A percentile compares a stretch with the other conserved stretches of the same genome.
phyloP scores from a whole-genome alignment of 306 rosid genomes.

The Quercus bicolor region DNA sequence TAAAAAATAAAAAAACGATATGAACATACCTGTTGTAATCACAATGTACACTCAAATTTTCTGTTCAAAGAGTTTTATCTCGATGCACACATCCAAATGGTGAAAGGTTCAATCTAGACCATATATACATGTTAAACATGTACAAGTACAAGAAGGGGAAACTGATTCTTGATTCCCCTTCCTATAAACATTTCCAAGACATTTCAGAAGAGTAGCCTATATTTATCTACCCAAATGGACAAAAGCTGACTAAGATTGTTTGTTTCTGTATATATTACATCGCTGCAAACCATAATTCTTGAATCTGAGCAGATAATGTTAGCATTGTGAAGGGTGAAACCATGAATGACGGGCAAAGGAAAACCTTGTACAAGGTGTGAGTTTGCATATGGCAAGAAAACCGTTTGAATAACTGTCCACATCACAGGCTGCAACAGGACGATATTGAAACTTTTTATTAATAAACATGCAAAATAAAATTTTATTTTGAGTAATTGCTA shows the following conservation, averaged over 20 bases:
- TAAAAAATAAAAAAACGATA: not conserved
- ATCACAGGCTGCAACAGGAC: constrained; percentile 62
- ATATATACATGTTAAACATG: not conserved
- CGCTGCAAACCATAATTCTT: constrained; percentile 63
- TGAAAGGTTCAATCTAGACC: not conserved
- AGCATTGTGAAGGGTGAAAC: constrained; percentile 61
- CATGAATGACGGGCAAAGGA: constrained; percentile 73
- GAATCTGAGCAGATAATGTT: constrained; percentile 57
- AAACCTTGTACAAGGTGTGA: constrained; percentile 63
- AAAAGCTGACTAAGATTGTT: constrained; percentile 12
- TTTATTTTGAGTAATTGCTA: not conserved
- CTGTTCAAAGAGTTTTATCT: not conserved
- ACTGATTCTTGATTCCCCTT: constrained; percentile 14
- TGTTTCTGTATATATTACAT: constrained; percentile 39
- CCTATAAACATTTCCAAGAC: constrained; percentile 24
- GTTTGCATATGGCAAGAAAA: constrained; percentile 69
- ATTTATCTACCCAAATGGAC: constrained; percentile 1
- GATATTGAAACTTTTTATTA: constrained; percentile 10
- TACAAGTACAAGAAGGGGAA: constrained; percentile 13
- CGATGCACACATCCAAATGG: not conserved
- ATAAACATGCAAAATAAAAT: not conserved
- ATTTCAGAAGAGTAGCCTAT: not conserved
- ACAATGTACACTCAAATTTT: not conserved
- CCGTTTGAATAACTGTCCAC: constrained; percentile 68
- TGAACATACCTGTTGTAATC: too few relatives aligned